phyloP scores from a whole-genome alignment of 208 protist species.

The Trypanosoma conorhini region DNA sequence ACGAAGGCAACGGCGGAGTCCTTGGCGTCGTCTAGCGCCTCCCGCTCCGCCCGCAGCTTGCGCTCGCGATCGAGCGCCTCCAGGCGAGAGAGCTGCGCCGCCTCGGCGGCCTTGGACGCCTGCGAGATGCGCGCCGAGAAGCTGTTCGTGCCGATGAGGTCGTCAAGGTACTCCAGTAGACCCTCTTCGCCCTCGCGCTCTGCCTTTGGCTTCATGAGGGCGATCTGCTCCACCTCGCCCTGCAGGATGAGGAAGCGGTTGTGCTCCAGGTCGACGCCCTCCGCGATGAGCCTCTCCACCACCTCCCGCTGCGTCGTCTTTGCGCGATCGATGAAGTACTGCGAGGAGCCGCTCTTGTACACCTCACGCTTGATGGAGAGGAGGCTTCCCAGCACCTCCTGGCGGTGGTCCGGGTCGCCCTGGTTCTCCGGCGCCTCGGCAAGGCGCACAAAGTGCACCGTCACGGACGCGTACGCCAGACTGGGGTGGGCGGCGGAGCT shows the following conservation, averaged over 20 bases:
- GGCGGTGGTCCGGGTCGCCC: constrained; percentile 66
- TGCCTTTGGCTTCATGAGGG: constrained; percentile 99
- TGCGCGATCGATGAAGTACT: constrained; percentile 94
- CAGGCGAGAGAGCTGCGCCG: constrained; percentile 91
- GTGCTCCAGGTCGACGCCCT: constrained; percentile 99
- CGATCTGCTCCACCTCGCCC: constrained; percentile 99
- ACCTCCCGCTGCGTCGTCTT: constrained; percentile 81
- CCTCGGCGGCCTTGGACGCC: constrained; percentile 80
- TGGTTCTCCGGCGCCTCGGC: constrained; percentile 69
- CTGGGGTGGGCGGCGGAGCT: constrained; percentile 94
- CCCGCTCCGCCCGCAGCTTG: constrained; percentile 94
- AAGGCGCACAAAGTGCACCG: constrained; percentile 97
- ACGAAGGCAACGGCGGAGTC: constrained; percentile 95
- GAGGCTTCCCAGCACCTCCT: constrained; percentile 89
- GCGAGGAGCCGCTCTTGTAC: constrained; percentile 89
- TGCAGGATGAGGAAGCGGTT: constrained; percentile 99
- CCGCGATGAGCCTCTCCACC: constrained; percentile 87
- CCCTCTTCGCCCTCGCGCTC: constrained; percentile 96
- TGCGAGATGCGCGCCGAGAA: constrained; percentile 94
- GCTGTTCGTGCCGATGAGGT: constrained; percentile 98
- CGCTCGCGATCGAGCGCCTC: constrained; percentile 94
- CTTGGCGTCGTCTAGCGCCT: constrained; percentile 94
- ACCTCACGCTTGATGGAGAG: constrained; percentile 95
- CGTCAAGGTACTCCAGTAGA: constrained; percentile 99
- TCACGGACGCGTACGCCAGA: constrained; percentile 93